Evolutionary conservation across 139 green algal genomes (phyloP).

Genomic region (Haematococcus lacustris): DNA sequence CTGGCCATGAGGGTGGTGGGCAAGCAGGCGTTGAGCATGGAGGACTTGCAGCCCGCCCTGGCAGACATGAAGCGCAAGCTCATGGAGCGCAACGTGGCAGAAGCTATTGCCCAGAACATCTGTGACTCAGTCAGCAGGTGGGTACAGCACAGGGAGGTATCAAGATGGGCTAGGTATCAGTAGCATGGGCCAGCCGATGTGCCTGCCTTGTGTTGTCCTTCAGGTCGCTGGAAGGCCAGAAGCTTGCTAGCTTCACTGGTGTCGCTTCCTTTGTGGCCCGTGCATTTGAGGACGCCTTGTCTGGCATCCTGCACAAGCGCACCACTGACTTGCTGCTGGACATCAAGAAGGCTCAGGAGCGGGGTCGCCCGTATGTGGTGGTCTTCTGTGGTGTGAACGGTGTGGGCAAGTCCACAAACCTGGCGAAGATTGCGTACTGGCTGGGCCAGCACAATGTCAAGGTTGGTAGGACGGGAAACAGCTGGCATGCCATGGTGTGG

Average conservation of each 20-base stretch:
- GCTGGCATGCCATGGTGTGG: no score
- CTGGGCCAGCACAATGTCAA: slow-evolving; percentile 59
- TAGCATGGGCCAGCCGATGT: no score
- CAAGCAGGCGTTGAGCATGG: slow-evolving; percentile 50
- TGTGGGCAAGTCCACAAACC: slow-evolving; percentile 97
- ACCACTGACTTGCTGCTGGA: slow-evolving; percentile 49
- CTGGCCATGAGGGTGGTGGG: slow-evolving; percentile 71
- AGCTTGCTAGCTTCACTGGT: slow-evolving; percentile 81
- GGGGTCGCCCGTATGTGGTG: slow-evolving; percentile 85
- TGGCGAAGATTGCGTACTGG: slow-evolving; percentile 98
- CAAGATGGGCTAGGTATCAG: no score
- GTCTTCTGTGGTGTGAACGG: slow-evolving; percentile 98
- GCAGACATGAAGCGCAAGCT: slow-evolving; percentile 85
- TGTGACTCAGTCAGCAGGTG: slow-evolving; percentile 7
- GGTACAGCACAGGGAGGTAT: no score
- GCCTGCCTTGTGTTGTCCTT: no score
- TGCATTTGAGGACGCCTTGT: slow-evolving; percentile 77
- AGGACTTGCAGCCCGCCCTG: slow-evolving; percentile 81
- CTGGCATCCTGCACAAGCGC: slow-evolving; percentile 78
- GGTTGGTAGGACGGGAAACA: no score
- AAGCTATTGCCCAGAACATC: slow-evolving; percentile 78
- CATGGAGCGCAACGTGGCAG: slow-evolving; percentile 96
- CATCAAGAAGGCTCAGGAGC: slow-evolving; percentile 41
- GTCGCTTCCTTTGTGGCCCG: slow-evolving; percentile 49
- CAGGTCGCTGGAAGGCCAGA: slow-evolving; percentile 68